Conservation (phyloP, 2,329 filamentous ascomycete genomes). For the Phoma sp. region DNA sequence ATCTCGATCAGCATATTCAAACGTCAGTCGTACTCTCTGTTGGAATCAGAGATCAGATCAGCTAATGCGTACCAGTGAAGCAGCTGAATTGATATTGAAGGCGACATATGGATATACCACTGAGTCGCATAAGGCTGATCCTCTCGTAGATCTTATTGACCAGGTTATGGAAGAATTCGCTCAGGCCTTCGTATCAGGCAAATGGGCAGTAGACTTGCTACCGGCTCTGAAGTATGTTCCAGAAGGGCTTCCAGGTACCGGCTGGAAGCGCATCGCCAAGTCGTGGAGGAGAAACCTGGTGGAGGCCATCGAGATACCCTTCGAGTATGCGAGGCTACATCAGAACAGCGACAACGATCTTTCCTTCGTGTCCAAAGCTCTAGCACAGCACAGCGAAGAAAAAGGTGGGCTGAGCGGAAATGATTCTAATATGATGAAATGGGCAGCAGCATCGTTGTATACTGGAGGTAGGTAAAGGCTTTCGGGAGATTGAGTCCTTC, state of each 20-base stretch:
- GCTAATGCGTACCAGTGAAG: conserved; percentile 19
- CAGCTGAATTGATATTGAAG: conserved; percentile 35
- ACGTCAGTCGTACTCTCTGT: conserved; percentile 39
- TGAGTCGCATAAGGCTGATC: conserved; percentile 49
- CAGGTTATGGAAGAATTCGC: conserved; percentile 51
- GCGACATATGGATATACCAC: conserved; percentile 52
- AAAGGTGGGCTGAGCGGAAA: conserved; percentile 29
- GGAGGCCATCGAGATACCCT: conserved; percentile 45
- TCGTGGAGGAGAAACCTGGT: conserved; percentile 28
- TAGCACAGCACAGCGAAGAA: conserved; percentile 20
- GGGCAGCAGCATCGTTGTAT: conserved; percentile 50
- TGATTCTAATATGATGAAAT: conserved; percentile 46
- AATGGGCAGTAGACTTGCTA: conserved; percentile 55
- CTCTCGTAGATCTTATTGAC: conserved; percentile 52
- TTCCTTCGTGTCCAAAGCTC: conserved; percentile 49
- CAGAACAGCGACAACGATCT: conserved; percentile 25
- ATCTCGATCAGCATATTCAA: conserved; percentile 50
- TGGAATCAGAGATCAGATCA: neutral
- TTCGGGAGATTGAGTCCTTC: too few relatives aligned
- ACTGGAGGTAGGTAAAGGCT: conserved; percentile 37
- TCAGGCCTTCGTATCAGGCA: conserved; percentile 50
- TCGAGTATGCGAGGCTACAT: conserved; percentile 49
- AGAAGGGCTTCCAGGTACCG: conserved; percentile 54
- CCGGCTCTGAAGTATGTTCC: conserved; percentile 52
- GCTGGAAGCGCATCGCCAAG: conserved; percentile 20